Evolutionary conservation across 352 stramenopile genomes (phyloP).

Genomic region (Pythium periplocum): DNA sequence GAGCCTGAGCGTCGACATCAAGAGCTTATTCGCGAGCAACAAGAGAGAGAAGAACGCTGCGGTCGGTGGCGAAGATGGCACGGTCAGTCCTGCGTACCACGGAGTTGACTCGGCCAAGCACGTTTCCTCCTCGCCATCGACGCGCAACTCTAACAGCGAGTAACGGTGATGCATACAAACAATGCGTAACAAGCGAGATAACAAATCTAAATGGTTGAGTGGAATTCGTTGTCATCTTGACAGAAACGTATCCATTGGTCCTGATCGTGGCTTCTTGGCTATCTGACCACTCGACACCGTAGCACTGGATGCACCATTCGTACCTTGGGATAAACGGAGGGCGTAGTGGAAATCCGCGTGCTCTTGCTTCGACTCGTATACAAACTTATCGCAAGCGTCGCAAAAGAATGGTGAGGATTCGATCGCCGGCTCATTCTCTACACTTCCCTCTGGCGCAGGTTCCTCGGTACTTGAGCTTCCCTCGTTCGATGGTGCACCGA

Average conservation of each 20-base stretch:
- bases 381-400: conserved; percentile 19
- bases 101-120: conserved; percentile 13
- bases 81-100: conserved; percentile 16
- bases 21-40: conserved; percentile 26
- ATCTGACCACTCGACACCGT: too few relatives aligned
- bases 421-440: too few relatives aligned
- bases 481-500: conserved; percentile 8
- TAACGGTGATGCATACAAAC: background rate
- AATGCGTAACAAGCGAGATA: too few relatives aligned
- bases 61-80: conserved; percentile 1
- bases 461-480: background rate
- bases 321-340: conserved; percentile 7
- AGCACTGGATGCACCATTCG: too few relatives aligned
- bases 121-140: background rate
- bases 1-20: conserved; percentile 42
- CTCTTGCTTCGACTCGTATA: conserved; percentile 18
- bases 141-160: conserved; percentile 22
- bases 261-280: too few relatives aligned
- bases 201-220: too few relatives aligned
- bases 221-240: too few relatives aligned
- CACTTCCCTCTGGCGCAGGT: too few relatives aligned
- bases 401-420: conserved; percentile 16
- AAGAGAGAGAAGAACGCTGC: conserved; percentile 7
- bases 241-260: too few relatives aligned
- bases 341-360: conserved; percentile 21